Conservation (phyloP, 352 stramenopile genomes). For the Thalassiosira mediterranea region DNA sequence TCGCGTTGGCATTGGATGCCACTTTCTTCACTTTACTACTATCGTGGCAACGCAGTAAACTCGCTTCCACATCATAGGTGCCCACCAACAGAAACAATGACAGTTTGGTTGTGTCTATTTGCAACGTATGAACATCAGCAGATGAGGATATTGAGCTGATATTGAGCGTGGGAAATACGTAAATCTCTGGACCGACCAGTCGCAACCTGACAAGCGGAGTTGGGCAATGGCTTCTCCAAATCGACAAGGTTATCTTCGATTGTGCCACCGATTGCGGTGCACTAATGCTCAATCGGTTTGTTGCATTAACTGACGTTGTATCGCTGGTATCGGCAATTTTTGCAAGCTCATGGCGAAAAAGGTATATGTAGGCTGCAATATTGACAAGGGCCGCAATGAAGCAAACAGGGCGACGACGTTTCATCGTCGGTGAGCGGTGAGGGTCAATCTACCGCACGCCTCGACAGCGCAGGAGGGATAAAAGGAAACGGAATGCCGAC, state of each 20-base stretch:
- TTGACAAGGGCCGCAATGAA: not conserved
- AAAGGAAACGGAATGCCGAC: too few relatives aligned
- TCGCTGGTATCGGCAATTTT: not conserved
- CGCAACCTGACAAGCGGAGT: not conserved
- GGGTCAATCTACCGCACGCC: too few relatives aligned
- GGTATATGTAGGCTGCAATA: not conserved
- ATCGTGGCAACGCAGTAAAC: constrained; percentile 4
- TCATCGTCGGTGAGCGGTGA: not conserved
- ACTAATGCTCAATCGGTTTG: not conserved
- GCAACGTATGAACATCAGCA: not conserved
- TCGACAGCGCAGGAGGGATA: too few relatives aligned
- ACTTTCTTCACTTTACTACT: not conserved
- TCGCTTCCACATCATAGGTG: constrained; percentile 9
- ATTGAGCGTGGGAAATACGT: constrained; percentile 1
- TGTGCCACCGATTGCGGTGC: not conserved
- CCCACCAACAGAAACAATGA: constrained; percentile 1
- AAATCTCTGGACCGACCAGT: constrained; percentile 16
- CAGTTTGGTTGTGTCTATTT: not conserved
- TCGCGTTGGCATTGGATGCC: not conserved
- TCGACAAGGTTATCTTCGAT: not conserved
- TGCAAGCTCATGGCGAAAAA: not conserved
- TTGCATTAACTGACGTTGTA: not conserved
- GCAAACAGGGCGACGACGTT: not conserved
- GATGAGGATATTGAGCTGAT: not conserved
- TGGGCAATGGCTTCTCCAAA: not conserved